Percentiles rank a stretch among this genome's conserved stretches.
Evolutionary conservation across 2,329 filamentous ascomycete species (phyloP).

Genomic region (Nemania serpens): DNA sequence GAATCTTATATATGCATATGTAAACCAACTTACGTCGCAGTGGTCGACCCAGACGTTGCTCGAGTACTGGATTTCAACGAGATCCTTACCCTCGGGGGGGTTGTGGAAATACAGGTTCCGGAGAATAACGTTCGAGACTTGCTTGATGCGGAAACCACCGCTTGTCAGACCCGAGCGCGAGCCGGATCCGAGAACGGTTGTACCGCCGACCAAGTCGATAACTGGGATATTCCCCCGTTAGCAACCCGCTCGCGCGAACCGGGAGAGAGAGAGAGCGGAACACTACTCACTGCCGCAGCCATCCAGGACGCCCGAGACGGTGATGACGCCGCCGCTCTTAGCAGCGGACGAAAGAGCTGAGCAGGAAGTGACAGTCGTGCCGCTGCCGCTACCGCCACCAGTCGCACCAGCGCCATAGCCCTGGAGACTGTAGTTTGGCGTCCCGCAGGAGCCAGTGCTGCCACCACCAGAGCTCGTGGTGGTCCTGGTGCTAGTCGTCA

Average conservation of each 20-base stretch:
- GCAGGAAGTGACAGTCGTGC: constrained; percentile 52
- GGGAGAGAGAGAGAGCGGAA: not conserved
- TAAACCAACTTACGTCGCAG: constrained; percentile 46
- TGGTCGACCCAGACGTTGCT: constrained; percentile 55
- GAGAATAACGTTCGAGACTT: constrained; percentile 58
- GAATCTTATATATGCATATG: too few species aligned
- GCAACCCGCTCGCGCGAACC: not conserved
- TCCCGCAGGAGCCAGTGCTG: constrained; percentile 26
- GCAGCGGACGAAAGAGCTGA: constrained; percentile 47
- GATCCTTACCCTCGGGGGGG: constrained; percentile 54
- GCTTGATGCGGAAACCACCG: constrained; percentile 53
- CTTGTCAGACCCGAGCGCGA: constrained; percentile 45
- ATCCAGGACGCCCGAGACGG: constrained; percentile 50
- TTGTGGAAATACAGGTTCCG: constrained; percentile 60
- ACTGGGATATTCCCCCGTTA: constrained; percentile 28
- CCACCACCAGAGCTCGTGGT: constrained; percentile 23
- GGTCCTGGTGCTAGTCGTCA: constrained; percentile 27
- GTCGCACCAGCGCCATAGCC: constrained; percentile 48
- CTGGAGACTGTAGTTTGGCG: constrained; percentile 36
- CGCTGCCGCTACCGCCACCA: constrained; percentile 50
- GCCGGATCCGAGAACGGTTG: constrained; percentile 56
- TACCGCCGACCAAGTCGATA: constrained; percentile 54
- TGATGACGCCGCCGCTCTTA: constrained; percentile 48
- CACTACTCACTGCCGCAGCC: constrained; percentile 42
- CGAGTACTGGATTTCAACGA: constrained; percentile 46